Percentiles rank a stretch among this genome's conserved stretches.
These are phyloP conservation scores for Phyllosticta capitalensis DNA, from an alignment of 2,329 filamentous ascomycete genomes.

Conservation along the genomic window DNA sequence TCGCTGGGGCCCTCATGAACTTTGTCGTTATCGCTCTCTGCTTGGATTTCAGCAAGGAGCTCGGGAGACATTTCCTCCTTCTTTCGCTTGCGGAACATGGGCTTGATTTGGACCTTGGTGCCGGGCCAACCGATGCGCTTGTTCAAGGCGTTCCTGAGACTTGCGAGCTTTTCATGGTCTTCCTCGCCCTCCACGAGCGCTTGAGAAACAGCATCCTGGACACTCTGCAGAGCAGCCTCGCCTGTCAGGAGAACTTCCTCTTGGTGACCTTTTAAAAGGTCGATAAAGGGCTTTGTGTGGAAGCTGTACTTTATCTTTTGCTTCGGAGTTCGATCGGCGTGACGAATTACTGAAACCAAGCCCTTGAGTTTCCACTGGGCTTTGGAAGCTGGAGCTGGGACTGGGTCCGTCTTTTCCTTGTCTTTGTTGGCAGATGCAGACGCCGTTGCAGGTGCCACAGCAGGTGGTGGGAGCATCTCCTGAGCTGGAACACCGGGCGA, in stretches of 20 bases:
- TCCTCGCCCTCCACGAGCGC: slow-evolving; percentile 73
- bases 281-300: slow-evolving; percentile 91
- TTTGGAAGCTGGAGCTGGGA: slow-evolving; percentile 54
- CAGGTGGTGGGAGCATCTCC: slow-evolving; percentile 22
- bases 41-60: slow-evolving; percentile 15
- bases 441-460: slow-evolving; percentile 18
- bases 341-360: slow-evolving; percentile 90
- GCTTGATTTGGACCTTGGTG: slow-evolving; percentile 98
- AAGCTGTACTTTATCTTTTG: slow-evolving; percentile 99
- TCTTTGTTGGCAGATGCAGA: not conserved
- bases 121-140: slow-evolving; percentile 93
- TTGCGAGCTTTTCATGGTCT: slow-evolving; percentile 75
- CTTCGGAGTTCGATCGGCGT: slow-evolving; percentile 95
- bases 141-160: slow-evolving; percentile 74
- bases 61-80: slow-evolving; percentile 45
- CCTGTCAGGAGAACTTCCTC: slow-evolving; percentile 93
- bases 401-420: slow-evolving; percentile 22
- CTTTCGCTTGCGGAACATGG: slow-evolving; percentile 91
- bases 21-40: slow-evolving; percentile 17
- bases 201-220: slow-evolving; percentile 75
- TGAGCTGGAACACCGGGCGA: slow-evolving; percentile 11
- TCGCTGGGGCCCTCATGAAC: not conserved
- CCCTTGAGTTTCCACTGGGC: slow-evolving; percentile 98
- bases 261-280: slow-evolving; percentile 86
- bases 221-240: slow-evolving; percentile 78